Evolutionary conservation across 805 yeast species (phyloP), one percentile per base, ranked within the genome.

Genomic region (Ogataea polymorpha): DNA sequence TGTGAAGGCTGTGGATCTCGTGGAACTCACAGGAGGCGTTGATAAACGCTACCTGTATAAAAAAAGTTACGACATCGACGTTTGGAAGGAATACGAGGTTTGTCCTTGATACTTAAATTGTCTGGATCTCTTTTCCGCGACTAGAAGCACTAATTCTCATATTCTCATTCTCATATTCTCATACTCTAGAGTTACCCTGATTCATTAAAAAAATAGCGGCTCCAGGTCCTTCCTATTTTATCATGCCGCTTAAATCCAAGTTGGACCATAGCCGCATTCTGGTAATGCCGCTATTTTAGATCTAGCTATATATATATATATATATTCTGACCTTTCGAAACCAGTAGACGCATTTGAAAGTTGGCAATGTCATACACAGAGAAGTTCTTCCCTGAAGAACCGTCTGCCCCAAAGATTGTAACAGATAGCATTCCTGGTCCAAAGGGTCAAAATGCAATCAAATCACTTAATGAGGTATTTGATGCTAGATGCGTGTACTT

Each of bases 401-500:
- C 96, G 50, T 49, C 70, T 24, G 74, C 65, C 32, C 97, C 98
- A 44, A 58, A 59, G 10, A 74, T 87, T 35, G 68, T 62, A 46
- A 72, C 86, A n/a, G 50, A 68, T 11, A 58, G 70, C 14, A 70
- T 85, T 53, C 96, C 96, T 33, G 96, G 96, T 32, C 91, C 95
- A 29, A 68, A 72, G 54, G 74, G 86, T 46, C 55, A 70, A 53
- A 71, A 65, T 31, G 76, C 70, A 30, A 65, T 82, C 45, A 66
- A 67, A 24, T 58, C 79, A 10, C 71, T 90, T 44, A 77, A 72
- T 52, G 62, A 75, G 51, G 82, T 81, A 16, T 82, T 80, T 46
- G 95, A 86, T 58, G 65, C 82, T 44, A 72, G 87, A 62, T 79
- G 90, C 34, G 81, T 79, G 25, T 82, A 84, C 68, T 84, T 84